Percentiles rank a stretch among this genome's conserved stretches.
phyloP scores from a whole-genome alignment of 495 filamentous ascomycete species.

The Lentithecium fluviatile region DNA sequence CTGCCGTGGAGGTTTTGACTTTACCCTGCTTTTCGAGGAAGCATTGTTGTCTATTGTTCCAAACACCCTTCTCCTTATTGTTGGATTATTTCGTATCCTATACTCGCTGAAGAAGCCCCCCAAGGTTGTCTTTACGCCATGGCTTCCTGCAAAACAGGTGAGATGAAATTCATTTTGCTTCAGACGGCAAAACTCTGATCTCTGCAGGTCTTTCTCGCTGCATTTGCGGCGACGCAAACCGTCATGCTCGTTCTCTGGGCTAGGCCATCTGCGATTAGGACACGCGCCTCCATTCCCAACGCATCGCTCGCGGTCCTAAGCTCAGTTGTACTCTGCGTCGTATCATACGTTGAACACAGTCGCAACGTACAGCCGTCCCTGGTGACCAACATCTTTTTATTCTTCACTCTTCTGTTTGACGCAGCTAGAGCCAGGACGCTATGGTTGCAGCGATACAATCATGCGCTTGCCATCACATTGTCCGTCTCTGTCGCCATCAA shows the following conservation, averaged over 20 bases:
- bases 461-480: constrained; percentile 45
- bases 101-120: constrained; percentile 21
- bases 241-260: not conserved
- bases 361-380: constrained; percentile 57
- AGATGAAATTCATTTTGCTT: not conserved
- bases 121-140: not conserved
- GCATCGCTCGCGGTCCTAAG: constrained; percentile 47
- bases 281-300: constrained; percentile 49
- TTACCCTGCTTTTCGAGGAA: constrained; percentile 34
- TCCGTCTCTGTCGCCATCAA: constrained; percentile 41
- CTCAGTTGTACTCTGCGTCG: constrained; percentile 43
- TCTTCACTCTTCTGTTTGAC: constrained; percentile 60
- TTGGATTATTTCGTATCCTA: constrained; percentile 48
- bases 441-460: constrained; percentile 50
- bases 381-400: constrained; percentile 58
- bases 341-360: constrained; percentile 59
- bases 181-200: not conserved
- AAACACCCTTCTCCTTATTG: constrained; percentile 48
- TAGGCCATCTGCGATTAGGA: constrained; percentile 29
- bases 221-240: constrained; percentile 43
- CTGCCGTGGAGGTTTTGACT: constrained; percentile 33
- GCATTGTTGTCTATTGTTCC: constrained; percentile 58
- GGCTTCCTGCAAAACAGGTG: not conserved
- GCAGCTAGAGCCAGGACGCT: constrained; percentile 55
- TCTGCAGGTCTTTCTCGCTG: not conserved